Base-by-base conservation (phyloP, 352 stramenopile genomes). In the Phytopythium kandeliae region DNA sequence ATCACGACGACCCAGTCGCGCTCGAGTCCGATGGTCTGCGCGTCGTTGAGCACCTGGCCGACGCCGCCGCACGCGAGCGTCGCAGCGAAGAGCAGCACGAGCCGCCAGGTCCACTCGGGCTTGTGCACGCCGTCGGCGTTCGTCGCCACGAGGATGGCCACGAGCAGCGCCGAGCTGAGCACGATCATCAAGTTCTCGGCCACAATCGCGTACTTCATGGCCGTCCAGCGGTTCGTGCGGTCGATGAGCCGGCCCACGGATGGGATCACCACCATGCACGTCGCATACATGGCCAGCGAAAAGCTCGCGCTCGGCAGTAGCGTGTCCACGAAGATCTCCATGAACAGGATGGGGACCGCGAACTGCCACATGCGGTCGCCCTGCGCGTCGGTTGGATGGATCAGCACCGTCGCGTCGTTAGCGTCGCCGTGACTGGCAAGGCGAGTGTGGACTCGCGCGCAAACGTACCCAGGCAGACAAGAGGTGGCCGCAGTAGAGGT, bases 1-100 rank as follows among this genome's bases (percentile, higher is more conserved):
- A 95, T 72, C 4, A 95, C 63, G 2, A 95, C 83, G 35, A 95
- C 78, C 84, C 86, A 96, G 55, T 96, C 86, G 38, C 82, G 78
- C 54, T 96, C 82, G 35, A 95, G 73, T 2, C 74, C 78, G 2
- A 94, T 53, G 8, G 81, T 92, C 50, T 90, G 73, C 12, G 78
- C 81, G 34, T 89, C 67, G 42, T 74, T 91, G n/a, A 90, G 70
- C n/a, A 92, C 69, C 43, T 92, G 79, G n/a, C 82, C 82, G 25
- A 86, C 28, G 30, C 78, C 77, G 2, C 82, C 82, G 36, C 82
- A 84, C 11, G 91, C 38, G 0, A 92, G 59, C 12, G 62, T 85
- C 12, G 66, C 48, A 1, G 55, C 41, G 61, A 89, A 93, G 16
- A 88, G 56, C 2, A 65, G 41, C 24, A 68, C 30, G 12, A 92